Evolutionary conservation across 1,284 basidiomycete genomes (phyloP).

Genomic region (Rhodofomes roseus): DNA sequence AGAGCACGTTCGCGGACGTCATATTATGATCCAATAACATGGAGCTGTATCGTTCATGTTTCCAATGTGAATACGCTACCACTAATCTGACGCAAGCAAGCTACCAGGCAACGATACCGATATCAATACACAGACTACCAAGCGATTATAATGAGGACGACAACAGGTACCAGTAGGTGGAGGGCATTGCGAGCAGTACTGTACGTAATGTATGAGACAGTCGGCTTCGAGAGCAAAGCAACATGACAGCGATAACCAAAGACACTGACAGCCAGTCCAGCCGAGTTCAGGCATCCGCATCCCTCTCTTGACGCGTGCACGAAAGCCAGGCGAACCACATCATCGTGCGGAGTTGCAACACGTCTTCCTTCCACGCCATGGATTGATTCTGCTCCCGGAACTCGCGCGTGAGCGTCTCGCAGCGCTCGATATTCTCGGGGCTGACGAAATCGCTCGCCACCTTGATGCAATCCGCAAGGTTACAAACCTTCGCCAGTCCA

Average conservation of each 20-base stretch:
- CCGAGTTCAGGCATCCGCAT: slow-evolving; percentile 24
- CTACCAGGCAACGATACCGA: neutral
- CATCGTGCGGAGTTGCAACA: slow-evolving; percentile 86
- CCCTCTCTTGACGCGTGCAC: slow-evolving; percentile 49
- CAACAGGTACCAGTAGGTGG: neutral
- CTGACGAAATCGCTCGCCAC: slow-evolving; percentile 96
- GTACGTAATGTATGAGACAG: no score
- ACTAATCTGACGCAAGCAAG: neutral
- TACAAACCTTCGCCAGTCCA: slow-evolving; percentile 57
- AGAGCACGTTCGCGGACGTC: neutral
- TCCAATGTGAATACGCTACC: neutral
- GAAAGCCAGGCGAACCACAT: slow-evolving; percentile 92
- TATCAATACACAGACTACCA: neutral
- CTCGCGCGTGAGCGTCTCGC: slow-evolving; percentile 82
- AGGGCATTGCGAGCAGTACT: neutral
- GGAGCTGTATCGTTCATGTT: neutral
- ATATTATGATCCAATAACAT: neutral
- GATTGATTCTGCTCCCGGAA: slow-evolving; percentile 86
- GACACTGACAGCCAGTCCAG: neutral
- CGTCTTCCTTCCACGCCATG: slow-evolving; percentile 92
- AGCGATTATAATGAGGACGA: neutral
- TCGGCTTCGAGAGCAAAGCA: neutral
- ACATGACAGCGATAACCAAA: neutral
- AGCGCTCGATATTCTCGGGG: slow-evolving; percentile 85
- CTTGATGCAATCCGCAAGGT: slow-evolving; percentile 91